Percentiles rank a stretch among this genome's conserved stretches.
Conservation (phyloP, 208 protist genomes). For the Wallacemonas collosoma region DNA sequence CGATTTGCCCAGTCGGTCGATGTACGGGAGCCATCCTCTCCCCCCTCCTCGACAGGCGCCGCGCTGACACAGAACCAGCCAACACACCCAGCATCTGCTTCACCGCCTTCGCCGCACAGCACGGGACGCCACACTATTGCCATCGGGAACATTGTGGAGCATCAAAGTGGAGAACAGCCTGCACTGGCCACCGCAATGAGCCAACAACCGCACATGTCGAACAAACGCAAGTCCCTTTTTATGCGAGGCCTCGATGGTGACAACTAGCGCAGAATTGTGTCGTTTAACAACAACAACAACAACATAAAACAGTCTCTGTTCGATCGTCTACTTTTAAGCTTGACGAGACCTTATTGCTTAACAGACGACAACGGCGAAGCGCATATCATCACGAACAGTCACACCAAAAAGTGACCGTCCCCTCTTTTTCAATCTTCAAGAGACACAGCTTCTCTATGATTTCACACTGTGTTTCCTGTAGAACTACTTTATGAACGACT, state of each 20-base stretch:
- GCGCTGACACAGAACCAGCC: too few species aligned
- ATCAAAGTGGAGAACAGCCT: neutral
- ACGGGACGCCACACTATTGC: conserved; percentile 25
- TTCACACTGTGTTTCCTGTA: too few species aligned
- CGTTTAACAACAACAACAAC: neutral
- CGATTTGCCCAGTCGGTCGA: conserved; percentile 39
- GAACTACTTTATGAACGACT: too few species aligned
- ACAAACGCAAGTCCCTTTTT: conserved; percentile 67
- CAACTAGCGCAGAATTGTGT: conserved; percentile 1
- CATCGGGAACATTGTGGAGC: conserved; percentile 66
- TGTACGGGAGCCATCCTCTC: conserved; percentile 20
- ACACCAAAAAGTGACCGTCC: too few species aligned
- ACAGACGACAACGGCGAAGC: too few species aligned
- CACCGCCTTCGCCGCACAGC: neutral
- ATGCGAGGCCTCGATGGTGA: conserved; percentile 20
- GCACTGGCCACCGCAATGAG: neutral
- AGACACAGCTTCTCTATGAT: too few species aligned
- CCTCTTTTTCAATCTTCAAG: too few species aligned
- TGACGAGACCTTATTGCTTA: too few species aligned
- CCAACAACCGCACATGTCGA: conserved; percentile 9
- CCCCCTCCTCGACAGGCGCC: neutral
- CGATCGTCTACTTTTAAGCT: too few species aligned
- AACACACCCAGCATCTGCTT: neutral
- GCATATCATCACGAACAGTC: too few species aligned
- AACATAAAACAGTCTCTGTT: too few species aligned